Base-by-base conservation (phyloP, 1,284 basidiomycete species). In the Apiotrichum akiyoshidainum region DNA sequence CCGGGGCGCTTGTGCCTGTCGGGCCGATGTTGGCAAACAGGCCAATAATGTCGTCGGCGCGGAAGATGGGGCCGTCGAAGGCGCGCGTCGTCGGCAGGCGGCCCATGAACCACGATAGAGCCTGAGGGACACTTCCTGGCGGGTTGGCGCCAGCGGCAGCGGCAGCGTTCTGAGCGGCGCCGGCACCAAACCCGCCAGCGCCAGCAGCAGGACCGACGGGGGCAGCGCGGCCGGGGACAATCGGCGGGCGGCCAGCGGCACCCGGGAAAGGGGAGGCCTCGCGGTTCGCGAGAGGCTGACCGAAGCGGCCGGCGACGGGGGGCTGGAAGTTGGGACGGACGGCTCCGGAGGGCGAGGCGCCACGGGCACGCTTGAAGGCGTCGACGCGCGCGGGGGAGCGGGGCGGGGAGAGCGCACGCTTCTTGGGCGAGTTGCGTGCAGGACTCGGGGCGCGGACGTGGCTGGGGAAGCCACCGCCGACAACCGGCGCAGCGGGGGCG, bases 1-100 rank as follows among this genome's bases (percentile, higher is more conserved):
- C 44, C 14, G 34, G 44, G 14, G 35, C 13, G 13, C 35, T 21
- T 2, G 35, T 22, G 34, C 63, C 64, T 5, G 44, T 58, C 10
- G 61, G 34, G 5, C 57, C 47, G 42, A 76, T 70, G 44, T 67
- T 70, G 21, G 52, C 55, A 61, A 78, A 73, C 13, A 91, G 72
- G 61, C 86, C 86, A 83, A 94, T 86, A 37, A 93, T 80, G 74
- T 93, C 90, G 51, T 93, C 90, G 3, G 87, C 87, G 54, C 88
- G 83, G 80, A 93, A 92, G 40, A 91, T 83, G 17, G 91, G 90
- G 2, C 90, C 93, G 77, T 94, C 90, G 72, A 94, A 96, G 14
- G 83, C 77, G 26, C 77, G 65, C 12, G 88, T 80, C 34, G 82
- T 78, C 13, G 92, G 93, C 46, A 96, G 77, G 59, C 86, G 84